Evolutionary conservation across 1,284 basidiomycete species (phyloP).

Genomic region (Mycocalia duriaeana): DNA sequence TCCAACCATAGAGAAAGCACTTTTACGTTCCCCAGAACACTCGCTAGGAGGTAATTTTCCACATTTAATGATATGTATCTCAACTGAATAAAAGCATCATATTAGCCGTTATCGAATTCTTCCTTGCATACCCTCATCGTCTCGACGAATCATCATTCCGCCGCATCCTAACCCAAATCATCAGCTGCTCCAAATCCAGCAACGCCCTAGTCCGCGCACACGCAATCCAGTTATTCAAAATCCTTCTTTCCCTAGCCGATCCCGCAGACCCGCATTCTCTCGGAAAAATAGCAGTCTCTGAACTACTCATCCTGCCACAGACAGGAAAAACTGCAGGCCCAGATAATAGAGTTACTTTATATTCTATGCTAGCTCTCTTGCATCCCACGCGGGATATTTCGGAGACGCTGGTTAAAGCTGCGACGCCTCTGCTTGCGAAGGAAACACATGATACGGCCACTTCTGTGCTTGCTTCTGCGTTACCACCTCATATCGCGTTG

Average conservation of each 20-base stretch:
- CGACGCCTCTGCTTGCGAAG: conserved; percentile 66
- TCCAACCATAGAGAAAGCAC: conserved; percentile 67
- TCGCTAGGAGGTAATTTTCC: conserved; percentile 48
- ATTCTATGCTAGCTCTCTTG: conserved; percentile 67
- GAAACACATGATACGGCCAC: conserved; percentile 72
- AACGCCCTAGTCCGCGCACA: conserved; percentile 61
- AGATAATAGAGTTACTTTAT: conserved; percentile 81
- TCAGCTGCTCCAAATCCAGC: conserved; percentile 76
- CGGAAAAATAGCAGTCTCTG: conserved; percentile 45
- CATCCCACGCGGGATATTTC: conserved; percentile 51
- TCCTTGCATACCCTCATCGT: conserved; percentile 50
- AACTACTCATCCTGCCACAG: conserved; percentile 71
- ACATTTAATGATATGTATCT: not conserved
- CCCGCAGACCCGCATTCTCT: conserved; percentile 22
- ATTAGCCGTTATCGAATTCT: conserved; percentile 51
- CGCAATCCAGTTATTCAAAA: conserved; percentile 58
- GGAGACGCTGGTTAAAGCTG: conserved; percentile 44
- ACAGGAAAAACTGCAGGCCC: conserved; percentile 80
- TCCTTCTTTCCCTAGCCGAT: conserved; percentile 33
- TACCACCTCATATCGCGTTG: conserved; percentile 56
- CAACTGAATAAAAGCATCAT: not conserved
- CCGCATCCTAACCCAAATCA: conserved; percentile 58
- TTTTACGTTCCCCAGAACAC: conserved; percentile 71
- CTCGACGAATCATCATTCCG: conserved; percentile 53
- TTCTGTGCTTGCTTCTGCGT: conserved; percentile 45